A percentile compares a stretch with the other conserved stretches of the same genome.
Conservation (phyloP, 73 alveolate species). For the Symbiodinium natans region DNA sequence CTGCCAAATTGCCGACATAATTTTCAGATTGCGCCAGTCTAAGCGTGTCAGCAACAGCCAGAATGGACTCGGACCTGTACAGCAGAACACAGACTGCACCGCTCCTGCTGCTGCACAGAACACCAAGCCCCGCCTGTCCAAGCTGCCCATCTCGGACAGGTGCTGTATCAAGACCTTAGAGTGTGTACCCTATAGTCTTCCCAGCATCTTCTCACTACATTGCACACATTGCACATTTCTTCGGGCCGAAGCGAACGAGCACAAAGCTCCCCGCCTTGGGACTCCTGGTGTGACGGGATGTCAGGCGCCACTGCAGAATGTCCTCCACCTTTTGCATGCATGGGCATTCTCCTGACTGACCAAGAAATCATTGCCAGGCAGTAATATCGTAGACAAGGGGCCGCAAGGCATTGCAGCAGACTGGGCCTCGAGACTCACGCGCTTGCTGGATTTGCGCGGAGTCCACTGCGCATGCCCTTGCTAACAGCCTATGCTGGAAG, state of each 20-base stretch:
- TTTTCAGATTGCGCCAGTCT: too few species aligned
- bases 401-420: background rate
- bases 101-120: background rate
- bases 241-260: background rate
- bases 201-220: too few species aligned
- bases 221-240: background rate
- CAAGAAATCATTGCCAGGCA: background rate
- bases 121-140: background rate
- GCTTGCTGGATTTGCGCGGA: background rate
- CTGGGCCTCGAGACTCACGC: background rate
- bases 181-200: background rate
- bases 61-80: background rate
- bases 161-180: background rate
- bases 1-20: background rate
- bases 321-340: background rate
- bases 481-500: background rate
- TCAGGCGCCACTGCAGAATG: background rate
- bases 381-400: background rate
- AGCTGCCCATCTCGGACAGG: constrained; percentile 4
- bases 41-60: background rate
- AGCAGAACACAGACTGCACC: background rate
- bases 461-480: background rate
- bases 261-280: background rate
- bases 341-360: background rate
- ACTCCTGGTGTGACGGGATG: background rate